Base-by-base conservation (phyloP, 805 yeast genomes). In the Zygosaccharomyces rouxii region DNA sequence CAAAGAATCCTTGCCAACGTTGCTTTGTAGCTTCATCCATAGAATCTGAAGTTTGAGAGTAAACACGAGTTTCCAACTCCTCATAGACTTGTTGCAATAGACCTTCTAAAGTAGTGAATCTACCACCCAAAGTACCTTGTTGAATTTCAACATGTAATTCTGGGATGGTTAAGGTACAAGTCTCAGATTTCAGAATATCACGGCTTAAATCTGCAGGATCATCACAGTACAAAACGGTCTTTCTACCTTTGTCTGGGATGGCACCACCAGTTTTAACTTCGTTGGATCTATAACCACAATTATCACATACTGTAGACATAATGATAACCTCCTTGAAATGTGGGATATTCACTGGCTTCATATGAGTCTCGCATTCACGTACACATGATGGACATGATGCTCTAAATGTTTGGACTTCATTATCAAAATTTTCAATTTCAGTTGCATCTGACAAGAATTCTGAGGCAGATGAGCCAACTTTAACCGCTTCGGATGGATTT, bases 261-360 rank as follows among this genome's bases (percentile, higher is more conserved):
- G 85, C 95, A 59, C 99, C 99, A 51, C 99, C 99, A 4, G 99
- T 94, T 72, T 92, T 94, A 55, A 94, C 99, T 69, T 94, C 99
- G 66, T 94, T 94, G 14, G 96, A 87, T 71, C 88, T 92, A 71
- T 86, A 94, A 31, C 98, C 99, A 71, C 99, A 94, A 54, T 79
- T 71, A 28, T 84, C 90, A 72, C 99, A 94, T 1, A 80, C 83
- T 0, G 99, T 94, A 42, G 95, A 85, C 99, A 94, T 94, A 59
- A 94, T 80, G 51, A 94, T 85, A 35, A 94, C 99, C 56, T 94
- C 98, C 71, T 92, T 90, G 78, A 94, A 94, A 71, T 94, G 98
- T 18, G 99, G 99, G 56, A 94, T 94, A 67, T 89, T 84, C 19
- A 94, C 96, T 33, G 89, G 80, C 72, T 94, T 94, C 99, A 94